Evolutionary conservation across 768 basidiomycete species (phyloP).

Genomic region (Mycena belliarum): DNA sequence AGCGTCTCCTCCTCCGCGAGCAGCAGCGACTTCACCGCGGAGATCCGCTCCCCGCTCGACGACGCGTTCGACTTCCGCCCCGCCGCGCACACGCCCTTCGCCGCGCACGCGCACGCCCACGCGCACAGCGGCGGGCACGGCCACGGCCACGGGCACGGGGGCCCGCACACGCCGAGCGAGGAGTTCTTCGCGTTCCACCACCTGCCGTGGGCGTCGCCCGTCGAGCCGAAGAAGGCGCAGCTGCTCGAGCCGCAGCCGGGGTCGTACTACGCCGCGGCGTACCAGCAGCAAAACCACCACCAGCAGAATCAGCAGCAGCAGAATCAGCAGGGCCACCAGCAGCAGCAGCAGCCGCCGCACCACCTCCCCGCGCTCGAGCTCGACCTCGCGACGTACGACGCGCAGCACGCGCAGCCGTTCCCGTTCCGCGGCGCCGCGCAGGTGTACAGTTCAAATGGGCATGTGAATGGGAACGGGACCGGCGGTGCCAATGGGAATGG

Average conservation of each 20-base stretch:
- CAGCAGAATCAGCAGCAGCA: not conserved
- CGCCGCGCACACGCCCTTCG: not conserved
- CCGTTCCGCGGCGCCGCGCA: not conserved
- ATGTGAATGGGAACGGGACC: no score
- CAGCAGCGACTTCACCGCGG: conserved; percentile 9
- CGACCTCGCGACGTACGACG: conserved; percentile 1
- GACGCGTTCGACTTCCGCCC: conserved; percentile 5
- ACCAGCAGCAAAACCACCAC: not conserved
- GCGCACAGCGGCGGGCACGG: not conserved
- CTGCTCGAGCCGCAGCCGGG: not conserved
- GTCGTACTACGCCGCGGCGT: conserved; percentile 5
- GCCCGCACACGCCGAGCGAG: not conserved
- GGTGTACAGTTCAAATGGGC: no score
- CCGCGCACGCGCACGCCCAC: no score
- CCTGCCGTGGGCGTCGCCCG: conserved; percentile 7
- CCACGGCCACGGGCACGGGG: not conserved
- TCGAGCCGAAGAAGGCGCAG: conserved; percentile 10
- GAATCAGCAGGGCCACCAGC: no score
- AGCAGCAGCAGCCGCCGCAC: not conserved
- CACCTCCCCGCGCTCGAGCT: conserved; percentile 5
- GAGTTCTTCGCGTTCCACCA: conserved; percentile 13
- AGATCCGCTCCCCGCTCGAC: conserved; percentile 19
- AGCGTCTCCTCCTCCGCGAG: not conserved
- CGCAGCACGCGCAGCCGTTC: no score
- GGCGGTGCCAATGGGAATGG: not conserved